Conservation (phyloP, 2,329 filamentous ascomycete genomes). For the Talaromyces sp. region DNA sequence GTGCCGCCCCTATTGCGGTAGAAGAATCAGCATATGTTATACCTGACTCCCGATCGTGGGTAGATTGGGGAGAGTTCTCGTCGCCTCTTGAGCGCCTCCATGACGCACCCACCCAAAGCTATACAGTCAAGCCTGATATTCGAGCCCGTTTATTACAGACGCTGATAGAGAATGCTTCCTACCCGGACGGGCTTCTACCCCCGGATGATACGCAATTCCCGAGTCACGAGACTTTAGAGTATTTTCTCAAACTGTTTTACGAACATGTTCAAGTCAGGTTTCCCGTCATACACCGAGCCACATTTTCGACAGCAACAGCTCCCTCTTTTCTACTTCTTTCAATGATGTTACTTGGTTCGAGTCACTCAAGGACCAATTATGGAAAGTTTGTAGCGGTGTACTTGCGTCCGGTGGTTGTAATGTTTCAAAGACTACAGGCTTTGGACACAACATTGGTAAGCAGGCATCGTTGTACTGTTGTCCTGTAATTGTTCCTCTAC, state of each 20-base stretch:
- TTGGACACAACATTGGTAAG: slow-evolving; percentile 13
- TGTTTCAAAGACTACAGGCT: slow-evolving; percentile 17
- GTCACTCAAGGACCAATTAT: slow-evolving; percentile 10
- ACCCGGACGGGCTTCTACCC: not conserved
- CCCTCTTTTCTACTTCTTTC: slow-evolving; percentile 17
- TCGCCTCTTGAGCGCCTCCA: not conserved
- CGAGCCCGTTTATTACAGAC: not conserved
- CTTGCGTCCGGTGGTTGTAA: slow-evolving; percentile 2
- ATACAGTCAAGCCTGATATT: not conserved
- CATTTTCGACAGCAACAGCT: slow-evolving; percentile 9
- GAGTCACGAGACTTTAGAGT: not conserved
- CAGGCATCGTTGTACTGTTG: not conserved
- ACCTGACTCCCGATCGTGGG: not conserved
- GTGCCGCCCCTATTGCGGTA: not conserved
- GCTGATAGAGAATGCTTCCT: slow-evolving; percentile 3
- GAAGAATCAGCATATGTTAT: not conserved
- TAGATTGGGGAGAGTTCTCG: not conserved
- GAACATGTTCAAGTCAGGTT: slow-evolving; percentile 17
- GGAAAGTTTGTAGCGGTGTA: slow-evolving; percentile 16
- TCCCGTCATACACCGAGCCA: slow-evolving; percentile 15
- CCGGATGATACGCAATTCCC: slow-evolving; percentile 14
- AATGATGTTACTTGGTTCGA: slow-evolving; percentile 19
- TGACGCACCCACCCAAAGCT: not conserved
- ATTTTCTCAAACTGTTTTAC: slow-evolving; percentile 18
- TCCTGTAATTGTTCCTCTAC: not conserved